Evolutionary conservation across 352 stramenopile species (phyloP).

Genomic region (Pythium volutum): DNA sequence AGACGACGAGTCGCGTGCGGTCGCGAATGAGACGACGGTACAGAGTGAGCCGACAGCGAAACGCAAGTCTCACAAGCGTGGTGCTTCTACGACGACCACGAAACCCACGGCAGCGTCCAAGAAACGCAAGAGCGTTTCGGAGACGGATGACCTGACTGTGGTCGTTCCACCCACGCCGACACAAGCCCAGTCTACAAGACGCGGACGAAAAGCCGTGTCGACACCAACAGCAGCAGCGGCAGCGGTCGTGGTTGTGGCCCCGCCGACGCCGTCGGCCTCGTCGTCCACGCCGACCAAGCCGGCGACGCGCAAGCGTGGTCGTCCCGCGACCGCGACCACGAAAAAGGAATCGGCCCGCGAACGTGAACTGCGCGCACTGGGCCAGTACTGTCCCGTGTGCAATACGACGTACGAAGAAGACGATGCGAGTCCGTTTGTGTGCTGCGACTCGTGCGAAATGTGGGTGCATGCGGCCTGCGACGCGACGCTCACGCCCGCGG

Average conservation of each 20-base stretch:
- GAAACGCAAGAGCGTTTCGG: constrained; percentile 31
- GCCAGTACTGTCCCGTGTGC: constrained; percentile 87
- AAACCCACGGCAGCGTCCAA: constrained; percentile 22
- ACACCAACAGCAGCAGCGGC: constrained; percentile 7
- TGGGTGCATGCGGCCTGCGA: constrained; percentile 84
- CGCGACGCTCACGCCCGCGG: constrained; percentile 59
- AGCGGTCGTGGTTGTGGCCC: constrained; percentile 11
- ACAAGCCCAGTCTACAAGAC: neutral
- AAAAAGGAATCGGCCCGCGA: constrained; percentile 76
- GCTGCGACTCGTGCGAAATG: constrained; percentile 87
- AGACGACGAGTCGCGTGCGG: neutral
- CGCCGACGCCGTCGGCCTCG: constrained; percentile 9
- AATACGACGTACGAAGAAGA: constrained; percentile 85
- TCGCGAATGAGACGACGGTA: neutral
- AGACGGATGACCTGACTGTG: constrained; percentile 1
- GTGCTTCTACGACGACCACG: constrained; percentile 2
- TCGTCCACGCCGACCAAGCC: constrained; percentile 1
- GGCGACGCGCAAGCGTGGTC: constrained; percentile 44
- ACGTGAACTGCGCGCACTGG: constrained; percentile 66
- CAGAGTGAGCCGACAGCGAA: neutral
- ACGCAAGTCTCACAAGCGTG: constrained; percentile 15
- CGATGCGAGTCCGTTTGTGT: constrained; percentile 82
- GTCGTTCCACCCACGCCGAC: constrained; percentile 6
- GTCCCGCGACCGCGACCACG: constrained; percentile 10
- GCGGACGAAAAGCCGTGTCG: neutral